Percentiles rank a stretch among this genome's conserved stretches.
phyloP scores from a whole-genome alignment of 2,329 filamentous ascomycete genomes.

The Chaetomium sp. region DNA sequence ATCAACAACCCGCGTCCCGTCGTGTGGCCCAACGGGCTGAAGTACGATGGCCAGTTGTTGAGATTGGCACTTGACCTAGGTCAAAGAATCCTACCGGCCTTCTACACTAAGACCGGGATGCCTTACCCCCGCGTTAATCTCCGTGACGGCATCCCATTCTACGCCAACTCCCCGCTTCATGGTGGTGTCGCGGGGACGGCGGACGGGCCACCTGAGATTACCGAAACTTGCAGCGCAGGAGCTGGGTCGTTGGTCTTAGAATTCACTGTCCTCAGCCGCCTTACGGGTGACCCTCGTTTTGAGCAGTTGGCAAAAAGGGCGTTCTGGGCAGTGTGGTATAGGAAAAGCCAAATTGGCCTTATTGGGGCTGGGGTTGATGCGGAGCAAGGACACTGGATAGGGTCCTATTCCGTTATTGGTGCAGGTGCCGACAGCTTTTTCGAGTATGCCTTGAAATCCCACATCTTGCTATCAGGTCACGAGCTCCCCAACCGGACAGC shows the following conservation, averaged over 20 bases:
- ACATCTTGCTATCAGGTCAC: constrained; percentile 80
- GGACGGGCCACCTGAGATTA: constrained; percentile 60
- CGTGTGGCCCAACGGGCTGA: constrained; percentile 67
- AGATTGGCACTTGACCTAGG: constrained; percentile 84
- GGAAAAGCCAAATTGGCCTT: constrained; percentile 76
- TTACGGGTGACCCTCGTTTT: constrained; percentile 82
- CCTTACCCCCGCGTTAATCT: constrained; percentile 94
- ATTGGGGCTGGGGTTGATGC: constrained; percentile 86
- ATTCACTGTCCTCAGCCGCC: constrained; percentile 80
- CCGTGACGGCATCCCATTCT: constrained; percentile 85
- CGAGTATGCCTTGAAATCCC: constrained; percentile 92
- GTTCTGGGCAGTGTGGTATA: constrained; percentile 95
- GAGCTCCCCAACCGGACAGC: constrained; percentile 47
- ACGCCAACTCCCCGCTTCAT: constrained; percentile 76
- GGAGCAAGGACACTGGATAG: constrained; percentile 84
- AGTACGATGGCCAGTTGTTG: constrained; percentile 83
- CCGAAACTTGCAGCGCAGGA: constrained; percentile 93
- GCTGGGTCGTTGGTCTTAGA: constrained; percentile 94
- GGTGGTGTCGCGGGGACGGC: constrained; percentile 32
- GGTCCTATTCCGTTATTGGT: constrained; percentile 84
- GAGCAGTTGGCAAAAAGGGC: constrained; percentile 84
- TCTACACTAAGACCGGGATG: constrained; percentile 83
- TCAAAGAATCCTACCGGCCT: constrained; percentile 79
- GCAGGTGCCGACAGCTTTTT: constrained; percentile 98
- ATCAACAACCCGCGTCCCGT: constrained; percentile 50